Base-by-base conservation (phyloP, 2,329 filamentous ascomycete genomes). In the Sporothrix variecibatus region DNA sequence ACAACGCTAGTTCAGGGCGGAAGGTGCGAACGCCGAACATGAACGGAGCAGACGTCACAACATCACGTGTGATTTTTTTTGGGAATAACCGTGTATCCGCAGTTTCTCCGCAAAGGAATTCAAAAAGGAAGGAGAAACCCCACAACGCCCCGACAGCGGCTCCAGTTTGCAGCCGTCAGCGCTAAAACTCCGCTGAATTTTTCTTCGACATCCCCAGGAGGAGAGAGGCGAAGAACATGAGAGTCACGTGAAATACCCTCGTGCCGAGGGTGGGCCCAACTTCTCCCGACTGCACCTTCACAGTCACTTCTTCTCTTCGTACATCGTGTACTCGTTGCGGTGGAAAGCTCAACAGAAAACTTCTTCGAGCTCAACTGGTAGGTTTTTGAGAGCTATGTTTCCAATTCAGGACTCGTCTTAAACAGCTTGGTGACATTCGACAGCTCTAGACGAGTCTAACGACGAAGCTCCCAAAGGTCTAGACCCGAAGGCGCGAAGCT, bases 41-140 rank as follows among this genome's bases (percentile, higher is more conserved):
- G 49, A 51, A 1, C 17, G 7, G 17, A 20, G n/a, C 17, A 56
- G 53, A 56, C 53, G 53, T 56, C 53, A 56, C 23, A 56, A 56
- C 53, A 56, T 56, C 53, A 56, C 53, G 53, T 56, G 53, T 56
- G 11, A 51, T n/a, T n/a, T n/a, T n/a, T n/a, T 20, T 6, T 20
- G 20, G 17, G 51, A 56, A 56, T 56, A 56, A 56, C 34, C 38
- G 38, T 26, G 31, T 40, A 62, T 46, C 38, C 62, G 62, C 62
- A 67, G 84, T 97, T 96, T 87, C 94, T 92, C 72, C 88, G 96
- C 78, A 91, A 94, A 53, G 11, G 5, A 23, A 9, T 53, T 15
- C n/a, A 53, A 43, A 43, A 43, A 11, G n/a, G n/a, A 26, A 53
- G 23, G n/a, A 23, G 51, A n/a, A n/a, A 53, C 56, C 56, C 56